Conservation (phyloP, 2,329 filamentous ascomycete genomes). For the Monosporascus sp. region DNA sequence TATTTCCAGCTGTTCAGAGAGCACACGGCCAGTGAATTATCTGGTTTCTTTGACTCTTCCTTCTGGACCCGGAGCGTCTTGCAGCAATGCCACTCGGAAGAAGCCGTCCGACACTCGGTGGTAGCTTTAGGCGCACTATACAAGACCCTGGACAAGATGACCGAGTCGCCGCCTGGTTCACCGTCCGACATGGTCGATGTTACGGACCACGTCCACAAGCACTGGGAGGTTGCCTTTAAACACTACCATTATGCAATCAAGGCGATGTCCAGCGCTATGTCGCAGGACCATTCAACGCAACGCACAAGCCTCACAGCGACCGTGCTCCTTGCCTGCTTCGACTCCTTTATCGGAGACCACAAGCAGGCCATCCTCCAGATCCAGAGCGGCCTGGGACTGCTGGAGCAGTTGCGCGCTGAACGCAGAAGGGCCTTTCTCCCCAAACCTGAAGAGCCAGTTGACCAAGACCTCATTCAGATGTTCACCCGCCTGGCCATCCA, state of each 20-base stretch:
- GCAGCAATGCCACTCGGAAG: constrained; percentile 56
- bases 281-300: constrained; percentile 39
- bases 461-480: constrained; percentile 56
- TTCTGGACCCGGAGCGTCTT: constrained; percentile 62
- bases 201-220: constrained; percentile 36
- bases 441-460: constrained; percentile 42
- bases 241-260: constrained; percentile 54
- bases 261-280: constrained; percentile 39
- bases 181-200: constrained; percentile 30
- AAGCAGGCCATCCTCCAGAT: constrained; percentile 57
- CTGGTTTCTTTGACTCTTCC: constrained; percentile 60
- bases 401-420: constrained; percentile 47
- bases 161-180: constrained; percentile 44
- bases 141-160: constrained; percentile 57
- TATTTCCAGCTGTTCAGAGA: constrained; percentile 59
- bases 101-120: constrained; percentile 59
- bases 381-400: constrained; percentile 48
- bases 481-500: constrained; percentile 60
- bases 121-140: constrained; percentile 62
- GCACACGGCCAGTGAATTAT: constrained; percentile 57
- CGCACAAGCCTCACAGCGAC: constrained; percentile 57
- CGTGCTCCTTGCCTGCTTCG: constrained; percentile 62
- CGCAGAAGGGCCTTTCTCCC: constrained; percentile 33
- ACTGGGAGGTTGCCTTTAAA: constrained; percentile 56
- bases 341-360: constrained; percentile 61